These are phyloP conservation scores for Cylindricascospora bacillispora DNA, from an alignment of 1,139 yeast species.

Conservation along the genomic window DNA sequence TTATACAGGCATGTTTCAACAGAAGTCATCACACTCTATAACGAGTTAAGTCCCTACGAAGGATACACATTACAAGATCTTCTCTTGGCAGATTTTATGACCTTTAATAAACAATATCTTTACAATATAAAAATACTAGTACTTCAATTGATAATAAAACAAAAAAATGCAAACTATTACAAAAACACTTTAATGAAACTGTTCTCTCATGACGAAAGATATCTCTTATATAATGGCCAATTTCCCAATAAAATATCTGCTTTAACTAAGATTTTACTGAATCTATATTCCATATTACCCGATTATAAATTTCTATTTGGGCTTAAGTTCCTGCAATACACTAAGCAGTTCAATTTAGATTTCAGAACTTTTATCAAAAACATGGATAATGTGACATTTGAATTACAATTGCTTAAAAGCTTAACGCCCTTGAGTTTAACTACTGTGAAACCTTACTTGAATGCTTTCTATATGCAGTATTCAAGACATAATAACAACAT, in stretches of 20 bases:
- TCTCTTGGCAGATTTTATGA: conserved; percentile 17
- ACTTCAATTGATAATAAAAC: conserved; percentile 18
- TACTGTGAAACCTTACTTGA: conserved; percentile 4
- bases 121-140: conserved; percentile 19
- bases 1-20: conserved; percentile 6
- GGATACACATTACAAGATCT: conserved; percentile 13
- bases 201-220: conserved; percentile 20
- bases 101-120: conserved; percentile 15
- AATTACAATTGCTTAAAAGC: conserved; percentile 9
- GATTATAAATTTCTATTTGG: conserved; percentile 18
- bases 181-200: conserved; percentile 10
- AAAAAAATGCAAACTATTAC: conserved; percentile 7
- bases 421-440: not conserved
- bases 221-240: conserved; percentile 10
- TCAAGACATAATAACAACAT: conserved; percentile 8
- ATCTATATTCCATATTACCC: conserved; percentile 15
- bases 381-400: conserved; percentile 11
- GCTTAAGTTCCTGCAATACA: conserved; percentile 22
- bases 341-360: conserved; percentile 12
- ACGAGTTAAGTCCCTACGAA: too few relatives aligned
- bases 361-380: conserved; percentile 18
- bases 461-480: conserved; percentile 10
- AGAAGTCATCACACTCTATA: conserved; percentile 12
- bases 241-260: conserved; percentile 12
- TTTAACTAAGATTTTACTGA: conserved; percentile 18